phyloP scores from a whole-genome alignment of 176 grass and related monocot species.

The Aechmea fasciata region DNA sequence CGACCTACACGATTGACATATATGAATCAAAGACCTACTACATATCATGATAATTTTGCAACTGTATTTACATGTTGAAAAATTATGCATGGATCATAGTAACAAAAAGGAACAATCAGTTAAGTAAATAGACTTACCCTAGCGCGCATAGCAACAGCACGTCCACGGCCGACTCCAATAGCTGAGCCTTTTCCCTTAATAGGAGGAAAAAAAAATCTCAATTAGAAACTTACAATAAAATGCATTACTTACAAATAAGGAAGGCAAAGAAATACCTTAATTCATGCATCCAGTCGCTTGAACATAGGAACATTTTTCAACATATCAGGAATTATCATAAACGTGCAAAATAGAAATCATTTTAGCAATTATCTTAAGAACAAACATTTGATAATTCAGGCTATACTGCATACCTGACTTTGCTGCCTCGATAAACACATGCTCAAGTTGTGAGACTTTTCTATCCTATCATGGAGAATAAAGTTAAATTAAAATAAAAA shows the following conservation, averaged over 20 bases:
- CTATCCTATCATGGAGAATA: conserved; percentile 26
- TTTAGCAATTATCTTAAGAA: neutral
- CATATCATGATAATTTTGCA: neutral
- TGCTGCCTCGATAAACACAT: conserved; percentile 59
- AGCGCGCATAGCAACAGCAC: conserved; percentile 59
- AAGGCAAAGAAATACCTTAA: conserved; percentile 21
- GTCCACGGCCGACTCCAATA: conserved; percentile 55
- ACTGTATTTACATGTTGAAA: no score
- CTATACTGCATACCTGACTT: conserved; percentile 39
- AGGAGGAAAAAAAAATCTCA: no score
- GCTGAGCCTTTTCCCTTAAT: conserved; percentile 69
- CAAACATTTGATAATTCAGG: neutral
- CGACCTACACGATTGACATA: neutral
- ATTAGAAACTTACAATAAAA: no score
- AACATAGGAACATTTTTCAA: conserved; percentile 69
- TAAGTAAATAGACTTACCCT: conserved; percentile 27
- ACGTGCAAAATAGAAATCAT: conserved; percentile 25
- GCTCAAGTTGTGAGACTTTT: conserved; percentile 63
- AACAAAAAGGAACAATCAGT: conserved; percentile 2
- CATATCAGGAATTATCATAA: conserved; percentile 76
- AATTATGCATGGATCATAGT: neutral
- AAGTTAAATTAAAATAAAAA: neutral
- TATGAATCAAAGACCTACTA: neutral
- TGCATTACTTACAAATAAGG: no score
- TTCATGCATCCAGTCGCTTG: conserved; percentile 48